Conservation (phyloP, 75 land plant genomes). For the Cryptomeria japonica region DNA sequence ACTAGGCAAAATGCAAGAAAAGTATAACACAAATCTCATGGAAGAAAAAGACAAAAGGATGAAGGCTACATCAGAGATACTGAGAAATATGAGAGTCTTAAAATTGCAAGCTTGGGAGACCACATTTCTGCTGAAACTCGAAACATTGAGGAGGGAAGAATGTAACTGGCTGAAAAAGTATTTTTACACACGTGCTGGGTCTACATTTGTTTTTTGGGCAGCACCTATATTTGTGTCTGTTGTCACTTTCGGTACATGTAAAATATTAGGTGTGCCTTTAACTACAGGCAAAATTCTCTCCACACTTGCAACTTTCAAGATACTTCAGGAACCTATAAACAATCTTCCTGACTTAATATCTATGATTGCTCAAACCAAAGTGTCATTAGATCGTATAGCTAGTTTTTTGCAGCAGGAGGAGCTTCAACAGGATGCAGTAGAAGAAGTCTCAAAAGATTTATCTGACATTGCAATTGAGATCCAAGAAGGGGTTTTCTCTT, state of each 20-base stretch:
- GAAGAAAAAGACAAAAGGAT: conserved; percentile 77
- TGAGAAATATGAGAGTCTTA: conserved; percentile 62
- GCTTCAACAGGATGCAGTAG: conserved; percentile 51
- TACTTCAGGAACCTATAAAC: conserved; percentile 73
- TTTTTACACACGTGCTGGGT: conserved; percentile 46
- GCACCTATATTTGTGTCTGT: conserved; percentile 29
- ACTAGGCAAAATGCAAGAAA: conserved; percentile 47
- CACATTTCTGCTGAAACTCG: conserved; percentile 56
- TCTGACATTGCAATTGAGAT: conserved; percentile 56
- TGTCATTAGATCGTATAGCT: conserved; percentile 52
- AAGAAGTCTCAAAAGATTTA: conserved; percentile 27
- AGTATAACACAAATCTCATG: conserved; percentile 67
- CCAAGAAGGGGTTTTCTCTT: conserved; percentile 16
- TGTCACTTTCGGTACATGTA: conserved; percentile 71
- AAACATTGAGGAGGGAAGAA: conserved; percentile 48
- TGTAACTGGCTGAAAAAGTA: conserved; percentile 3
- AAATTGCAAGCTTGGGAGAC: conserved; percentile 92
- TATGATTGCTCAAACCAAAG: conserved; percentile 22
- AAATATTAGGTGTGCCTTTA: conserved; percentile 69
- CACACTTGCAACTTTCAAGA: no score
- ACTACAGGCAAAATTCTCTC: conserved; percentile 45
- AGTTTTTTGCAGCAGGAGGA: conserved; percentile 72
- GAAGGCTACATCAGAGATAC: conserved; percentile 33
- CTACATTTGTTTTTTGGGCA: conserved; percentile 75
- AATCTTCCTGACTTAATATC: conserved; percentile 71